phyloP scores from a whole-genome alignment of 2,329 filamentous ascomycete genomes.

The Aspergillus terreus region DNA sequence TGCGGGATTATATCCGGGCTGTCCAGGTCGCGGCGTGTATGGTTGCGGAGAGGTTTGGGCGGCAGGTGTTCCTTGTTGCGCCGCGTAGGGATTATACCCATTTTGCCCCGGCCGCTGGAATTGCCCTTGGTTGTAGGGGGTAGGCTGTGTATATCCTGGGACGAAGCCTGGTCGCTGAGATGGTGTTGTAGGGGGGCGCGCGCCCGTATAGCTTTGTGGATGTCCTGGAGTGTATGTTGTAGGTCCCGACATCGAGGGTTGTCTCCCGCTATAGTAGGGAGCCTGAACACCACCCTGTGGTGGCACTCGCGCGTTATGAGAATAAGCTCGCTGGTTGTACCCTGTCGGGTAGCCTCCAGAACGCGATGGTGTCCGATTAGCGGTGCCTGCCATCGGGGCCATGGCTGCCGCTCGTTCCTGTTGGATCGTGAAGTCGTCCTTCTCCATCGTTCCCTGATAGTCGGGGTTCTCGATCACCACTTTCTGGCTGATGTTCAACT shows the following conservation, averaged over 20 bases:
- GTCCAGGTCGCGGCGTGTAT: slow-evolving; percentile 34
- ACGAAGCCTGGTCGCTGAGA: slow-evolving; percentile 35
- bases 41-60: slow-evolving; percentile 33
- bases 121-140: slow-evolving; percentile 31
- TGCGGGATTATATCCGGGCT: slow-evolving; percentile 28
- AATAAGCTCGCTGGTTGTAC: slow-evolving; percentile 34
- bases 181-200: slow-evolving; percentile 33
- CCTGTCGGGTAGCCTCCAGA: slow-evolving; percentile 28
- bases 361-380: slow-evolving; percentile 32
- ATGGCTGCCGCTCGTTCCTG: slow-evolving; percentile 37
- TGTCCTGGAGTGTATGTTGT: slow-evolving; percentile 31
- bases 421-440: slow-evolving; percentile 65
- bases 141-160: slow-evolving; percentile 32
- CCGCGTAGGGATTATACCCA: slow-evolving; percentile 30
- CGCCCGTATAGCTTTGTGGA: slow-evolving; percentile 24
- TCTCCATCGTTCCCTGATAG: slow-evolving; percentile 76
- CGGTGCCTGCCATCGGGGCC: slow-evolving; percentile 27
- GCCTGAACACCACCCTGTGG: slow-evolving; percentile 25
- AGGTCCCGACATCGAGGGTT: slow-evolving; percentile 27
- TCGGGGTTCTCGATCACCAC: slow-evolving; percentile 70
- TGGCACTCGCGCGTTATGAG: slow-evolving; percentile 25
- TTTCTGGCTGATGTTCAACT: slow-evolving; percentile 76
- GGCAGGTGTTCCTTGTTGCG: slow-evolving; percentile 25
- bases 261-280: slow-evolving; percentile 28
- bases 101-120: slow-evolving; percentile 40